Evolutionary conservation across 352 stramenopile genomes (phyloP).

Genomic region (Pythium phragmiticola): DNA sequence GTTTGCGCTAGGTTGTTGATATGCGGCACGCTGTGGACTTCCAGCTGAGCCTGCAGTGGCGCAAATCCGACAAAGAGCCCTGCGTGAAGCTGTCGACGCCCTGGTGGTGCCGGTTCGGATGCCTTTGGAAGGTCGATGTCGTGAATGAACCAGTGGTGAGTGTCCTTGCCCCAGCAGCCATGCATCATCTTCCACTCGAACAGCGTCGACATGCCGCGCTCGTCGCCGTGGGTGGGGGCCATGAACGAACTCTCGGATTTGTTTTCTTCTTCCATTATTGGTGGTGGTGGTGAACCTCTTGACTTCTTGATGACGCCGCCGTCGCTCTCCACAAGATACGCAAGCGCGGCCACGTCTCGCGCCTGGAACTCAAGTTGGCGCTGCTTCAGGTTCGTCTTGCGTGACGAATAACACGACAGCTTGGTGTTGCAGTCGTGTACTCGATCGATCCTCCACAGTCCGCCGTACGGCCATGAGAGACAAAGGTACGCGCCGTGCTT

Average conservation of each 20-base stretch:
- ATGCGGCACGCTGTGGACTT: slow-evolving; percentile 27
- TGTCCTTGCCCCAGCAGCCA: slow-evolving; percentile 35
- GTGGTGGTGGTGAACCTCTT: too few species aligned
- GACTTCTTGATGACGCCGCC: too few species aligned
- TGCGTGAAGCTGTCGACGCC: not conserved
- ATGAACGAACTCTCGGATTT: not conserved
- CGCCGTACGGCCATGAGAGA: slow-evolving; percentile 46
- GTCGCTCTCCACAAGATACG: slow-evolving; percentile 30
- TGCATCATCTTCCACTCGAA: slow-evolving; percentile 68
- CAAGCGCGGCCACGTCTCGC: slow-evolving; percentile 35
- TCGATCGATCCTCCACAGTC: slow-evolving; percentile 51
- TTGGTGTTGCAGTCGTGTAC: slow-evolving; percentile 28
- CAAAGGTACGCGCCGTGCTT: slow-evolving; percentile 42
- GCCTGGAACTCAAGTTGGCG: slow-evolving; percentile 11
- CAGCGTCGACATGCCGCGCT: slow-evolving; percentile 23
- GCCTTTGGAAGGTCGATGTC: slow-evolving; percentile 30
- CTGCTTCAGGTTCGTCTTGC: slow-evolving; percentile 40
- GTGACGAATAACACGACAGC: slow-evolving; percentile 43
- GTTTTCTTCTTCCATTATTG: not conserved
- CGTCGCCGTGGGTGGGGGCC: not conserved
- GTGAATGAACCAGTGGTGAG: slow-evolving; percentile 55
- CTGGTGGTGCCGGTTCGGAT: too few species aligned
- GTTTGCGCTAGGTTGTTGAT: slow-evolving; percentile 34
- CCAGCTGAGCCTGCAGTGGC: slow-evolving; percentile 25
- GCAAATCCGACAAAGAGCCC: slow-evolving; percentile 28